Percentiles rank a stretch among this genome's conserved stretches.
These are phyloP conservation scores for Kondoa malvinella DNA, from an alignment of 768 basidiomycete genomes.

Conservation along the genomic window DNA sequence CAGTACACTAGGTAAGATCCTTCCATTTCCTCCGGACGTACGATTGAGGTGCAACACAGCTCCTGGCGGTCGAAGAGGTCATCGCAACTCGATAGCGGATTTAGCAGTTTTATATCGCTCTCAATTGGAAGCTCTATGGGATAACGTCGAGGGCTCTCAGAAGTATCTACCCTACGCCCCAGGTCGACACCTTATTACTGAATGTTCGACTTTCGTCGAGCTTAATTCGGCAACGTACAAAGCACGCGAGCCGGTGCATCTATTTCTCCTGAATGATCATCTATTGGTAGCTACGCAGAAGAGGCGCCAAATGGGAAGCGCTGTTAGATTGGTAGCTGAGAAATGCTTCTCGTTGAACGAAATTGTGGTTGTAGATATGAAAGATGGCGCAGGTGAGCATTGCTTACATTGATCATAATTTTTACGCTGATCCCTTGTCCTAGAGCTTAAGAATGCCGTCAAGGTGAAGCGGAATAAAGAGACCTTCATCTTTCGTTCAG, in stretches of 20 bases:
- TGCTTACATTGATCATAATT: not conserved
- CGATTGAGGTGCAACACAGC: not conserved
- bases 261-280: conserved; percentile 80
- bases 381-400: conserved; percentile 63
- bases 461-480: conserved; percentile 88
- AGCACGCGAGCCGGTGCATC: conserved; percentile 63
- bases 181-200: conserved; percentile 75
- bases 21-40: not conserved
- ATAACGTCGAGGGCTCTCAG: conserved; percentile 79
- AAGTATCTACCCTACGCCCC: conserved; percentile 85
- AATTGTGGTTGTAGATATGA: conserved; percentile 86
- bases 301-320: conserved; percentile 46
- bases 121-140: conserved; percentile 79
- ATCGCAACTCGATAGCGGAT: conserved; percentile 84
- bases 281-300: conserved; percentile 64
- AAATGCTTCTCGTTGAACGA: conserved; percentile 83
- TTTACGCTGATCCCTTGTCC: conserved; percentile 23
- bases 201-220: conserved; percentile 63
- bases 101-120: conserved; percentile 82
- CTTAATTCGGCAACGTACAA: conserved; percentile 93
- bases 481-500: conserved; percentile 80
- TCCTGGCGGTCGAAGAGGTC: conserved; percentile 38
- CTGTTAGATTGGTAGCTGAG: conserved; percentile 72
- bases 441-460: conserved; percentile 78
- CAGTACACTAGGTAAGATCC: conserved; percentile 1